phyloP scores from a whole-genome alignment of 768 basidiomycete genomes.

The Amanita phalloides region DNA sequence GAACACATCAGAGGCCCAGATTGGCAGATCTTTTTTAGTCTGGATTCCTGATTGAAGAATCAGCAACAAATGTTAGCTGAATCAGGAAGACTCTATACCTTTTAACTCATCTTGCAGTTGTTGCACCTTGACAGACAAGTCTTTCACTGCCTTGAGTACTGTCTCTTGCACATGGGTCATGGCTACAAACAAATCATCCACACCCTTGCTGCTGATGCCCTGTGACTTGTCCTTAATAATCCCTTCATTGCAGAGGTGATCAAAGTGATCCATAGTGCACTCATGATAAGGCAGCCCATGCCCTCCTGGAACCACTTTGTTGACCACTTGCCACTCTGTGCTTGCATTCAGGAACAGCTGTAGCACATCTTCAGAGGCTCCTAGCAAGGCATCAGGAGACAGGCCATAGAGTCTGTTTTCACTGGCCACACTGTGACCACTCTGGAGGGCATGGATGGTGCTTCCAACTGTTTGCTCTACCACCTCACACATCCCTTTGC shows the following conservation, averaged over 20 bases:
- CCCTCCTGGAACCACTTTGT: slow-evolving; percentile 15
- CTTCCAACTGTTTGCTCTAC: slow-evolving; percentile 6
- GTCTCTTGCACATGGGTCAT: not conserved
- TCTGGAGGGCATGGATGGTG: slow-evolving; percentile 14
- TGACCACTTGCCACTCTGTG: slow-evolving; percentile 13
- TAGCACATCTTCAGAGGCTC: slow-evolving; percentile 15
- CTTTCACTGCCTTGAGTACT: not conserved
- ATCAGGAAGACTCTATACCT: not conserved
- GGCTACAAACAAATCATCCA: not conserved
- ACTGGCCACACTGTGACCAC: slow-evolving; percentile 12
- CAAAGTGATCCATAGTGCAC: slow-evolving; percentile 1
- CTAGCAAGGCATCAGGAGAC: slow-evolving; percentile 12
- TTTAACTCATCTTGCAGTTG: not conserved
- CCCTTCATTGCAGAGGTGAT: not conserved
- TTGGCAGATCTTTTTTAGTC: no score
- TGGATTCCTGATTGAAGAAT: no score
- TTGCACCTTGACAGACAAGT: not conserved
- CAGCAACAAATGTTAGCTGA: not conserved
- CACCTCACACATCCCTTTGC: not conserved
- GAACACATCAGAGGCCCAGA: no score
- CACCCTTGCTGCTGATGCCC: not conserved
- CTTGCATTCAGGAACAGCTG: slow-evolving; percentile 15
- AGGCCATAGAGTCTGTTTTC: slow-evolving; percentile 20
- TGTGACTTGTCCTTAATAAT: not conserved
- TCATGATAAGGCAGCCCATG: slow-evolving; percentile 8